A percentile compares a stretch with the other conserved stretches of the same genome.
Evolutionary conservation across 495 filamentous ascomycete genomes (phyloP).

Genomic region (Parathielavia hyrcaniae): DNA sequence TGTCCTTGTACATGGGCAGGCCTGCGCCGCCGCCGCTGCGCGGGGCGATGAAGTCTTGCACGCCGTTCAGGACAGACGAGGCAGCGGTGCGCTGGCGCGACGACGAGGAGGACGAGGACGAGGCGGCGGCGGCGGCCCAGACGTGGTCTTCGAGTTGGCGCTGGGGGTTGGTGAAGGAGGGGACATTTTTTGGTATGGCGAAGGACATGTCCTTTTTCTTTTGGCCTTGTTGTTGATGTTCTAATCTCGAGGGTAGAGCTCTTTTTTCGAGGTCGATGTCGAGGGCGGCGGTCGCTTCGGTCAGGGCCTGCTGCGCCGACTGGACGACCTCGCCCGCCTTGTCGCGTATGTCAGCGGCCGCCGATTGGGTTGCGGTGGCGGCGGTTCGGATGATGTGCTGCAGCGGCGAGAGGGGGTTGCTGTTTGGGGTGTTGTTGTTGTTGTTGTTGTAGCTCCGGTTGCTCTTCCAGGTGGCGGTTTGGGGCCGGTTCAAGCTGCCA

Average conservation of each 20-base stretch:
- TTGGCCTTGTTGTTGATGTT: neutral
- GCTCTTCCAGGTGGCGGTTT: conserved; percentile 17
- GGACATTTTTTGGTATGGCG: conserved; percentile 58
- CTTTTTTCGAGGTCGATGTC: neutral
- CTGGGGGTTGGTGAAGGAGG: conserved; percentile 63
- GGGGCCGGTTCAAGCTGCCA: conserved; percentile 14
- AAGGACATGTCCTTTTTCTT: conserved; percentile 56
- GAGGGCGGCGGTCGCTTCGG: neutral
- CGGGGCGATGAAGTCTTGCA: conserved; percentile 45
- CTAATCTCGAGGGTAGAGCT: neutral
- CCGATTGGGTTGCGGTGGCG: conserved; percentile 18
- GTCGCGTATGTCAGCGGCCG: conserved; percentile 18
- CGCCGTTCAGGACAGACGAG: conserved; percentile 36
- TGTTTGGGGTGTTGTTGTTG: neutral
- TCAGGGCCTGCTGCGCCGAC: conserved; percentile 12
- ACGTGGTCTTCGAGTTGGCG: conserved; percentile 60
- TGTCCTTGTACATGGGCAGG: conserved; percentile 98
- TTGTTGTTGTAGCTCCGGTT: conserved; percentile 14
- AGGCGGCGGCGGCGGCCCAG: conserved; percentile 49
- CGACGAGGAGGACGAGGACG: conserved; percentile 30
- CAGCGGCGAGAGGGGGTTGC: conserved; percentile 2
- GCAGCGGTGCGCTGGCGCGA: conserved; percentile 16
- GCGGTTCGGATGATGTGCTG: conserved; percentile 20
- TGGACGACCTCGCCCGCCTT: conserved; percentile 15
- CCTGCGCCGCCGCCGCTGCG: conserved; percentile 44